A percentile compares a stretch with the other conserved stretches of the same genome.
These are phyloP conservation scores for Fusarium vanettenii DNA, from an alignment of 2,329 filamentous ascomycete species.

Conservation along the genomic window DNA sequence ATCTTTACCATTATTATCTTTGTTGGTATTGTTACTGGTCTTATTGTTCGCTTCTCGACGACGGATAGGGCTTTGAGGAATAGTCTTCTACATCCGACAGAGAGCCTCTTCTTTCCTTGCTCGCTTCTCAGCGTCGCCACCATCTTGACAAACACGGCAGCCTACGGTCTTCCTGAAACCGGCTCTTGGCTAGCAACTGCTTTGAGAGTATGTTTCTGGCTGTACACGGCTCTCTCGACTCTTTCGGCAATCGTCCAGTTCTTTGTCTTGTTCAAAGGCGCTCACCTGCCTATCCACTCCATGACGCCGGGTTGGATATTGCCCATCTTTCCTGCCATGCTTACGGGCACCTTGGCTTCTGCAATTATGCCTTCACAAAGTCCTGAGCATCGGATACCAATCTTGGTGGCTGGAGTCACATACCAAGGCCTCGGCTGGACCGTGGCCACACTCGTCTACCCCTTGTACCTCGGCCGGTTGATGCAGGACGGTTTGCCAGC, in stretches of 20 bases:
- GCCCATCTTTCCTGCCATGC: slow-evolving; percentile 45
- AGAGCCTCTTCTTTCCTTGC: slow-evolving; percentile 73
- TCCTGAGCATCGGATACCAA: slow-evolving; percentile 39
- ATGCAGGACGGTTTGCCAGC: slow-evolving; percentile 44
- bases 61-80: slow-evolving; percentile 68
- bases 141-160: slow-evolving; percentile 71
- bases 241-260: slow-evolving; percentile 41
- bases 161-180: slow-evolving; percentile 65
- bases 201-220: slow-evolving; percentile 63
- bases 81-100: slow-evolving; percentile 57
- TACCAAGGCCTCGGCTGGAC: slow-evolving; percentile 45
- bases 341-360: slow-evolving; percentile 42
- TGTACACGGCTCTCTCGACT: slow-evolving; percentile 56
- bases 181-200: slow-evolving; percentile 62
- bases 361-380: slow-evolving; percentile 40
- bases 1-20: slow-evolving; percentile 63
- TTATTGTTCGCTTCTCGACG: slow-evolving; percentile 67
- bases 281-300: slow-evolving; percentile 40
- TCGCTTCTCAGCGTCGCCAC: slow-evolving; percentile 73
- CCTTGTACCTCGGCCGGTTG: slow-evolving; percentile 40
- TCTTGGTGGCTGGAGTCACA: slow-evolving; percentile 41
- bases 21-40: slow-evolving; percentile 60
- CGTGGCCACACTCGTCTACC: slow-evolving; percentile 39
- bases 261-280: slow-evolving; percentile 46
- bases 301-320: slow-evolving; percentile 47